These are phyloP conservation scores for Diaporthe humulicola DNA, from an alignment of 2,329 filamentous ascomycete genomes.

Conservation along the genomic window DNA sequence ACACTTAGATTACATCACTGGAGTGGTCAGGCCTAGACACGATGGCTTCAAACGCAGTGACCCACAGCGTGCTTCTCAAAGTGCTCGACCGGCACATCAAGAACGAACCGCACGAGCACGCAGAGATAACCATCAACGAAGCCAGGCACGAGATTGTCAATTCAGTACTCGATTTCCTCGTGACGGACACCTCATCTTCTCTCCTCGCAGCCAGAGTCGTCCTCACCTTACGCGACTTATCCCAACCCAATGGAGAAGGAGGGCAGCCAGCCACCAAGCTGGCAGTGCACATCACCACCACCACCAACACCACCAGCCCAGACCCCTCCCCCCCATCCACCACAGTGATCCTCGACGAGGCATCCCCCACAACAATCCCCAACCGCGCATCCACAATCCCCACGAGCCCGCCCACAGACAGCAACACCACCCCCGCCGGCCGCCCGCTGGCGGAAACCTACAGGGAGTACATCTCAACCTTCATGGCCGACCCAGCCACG, in stretches of 20 bases:
- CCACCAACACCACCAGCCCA: not conserved
- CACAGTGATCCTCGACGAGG: not conserved
- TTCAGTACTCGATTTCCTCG: not conserved
- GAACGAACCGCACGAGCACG: not conserved
- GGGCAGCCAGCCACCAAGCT: not conserved
- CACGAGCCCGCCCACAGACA: not conserved
- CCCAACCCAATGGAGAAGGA: not conserved
- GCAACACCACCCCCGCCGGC: not conserved
- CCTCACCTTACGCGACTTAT: not conserved
- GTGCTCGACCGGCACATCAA: not conserved
- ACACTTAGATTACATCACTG: not conserved
- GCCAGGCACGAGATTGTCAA: not conserved
- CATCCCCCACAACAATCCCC: not conserved
- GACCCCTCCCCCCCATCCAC: not conserved
- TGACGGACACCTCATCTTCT: not conserved
- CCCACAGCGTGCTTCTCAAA: not conserved
- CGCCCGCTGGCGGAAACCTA: slow-evolving; percentile 44
- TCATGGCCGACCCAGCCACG: slow-evolving; percentile 47
- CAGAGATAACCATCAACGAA: not conserved
- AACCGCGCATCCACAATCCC: not conserved
- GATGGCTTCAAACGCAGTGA: not conserved
- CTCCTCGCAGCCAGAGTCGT: slow-evolving; percentile 30
- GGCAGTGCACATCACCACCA: slow-evolving; percentile 16
- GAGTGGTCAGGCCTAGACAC: not conserved
- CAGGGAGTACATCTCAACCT: slow-evolving; percentile 48